phyloP scores from a whole-genome alignment of 176 grass and related monocot genomes.

The Dendrocalamus sinicus region DNA sequence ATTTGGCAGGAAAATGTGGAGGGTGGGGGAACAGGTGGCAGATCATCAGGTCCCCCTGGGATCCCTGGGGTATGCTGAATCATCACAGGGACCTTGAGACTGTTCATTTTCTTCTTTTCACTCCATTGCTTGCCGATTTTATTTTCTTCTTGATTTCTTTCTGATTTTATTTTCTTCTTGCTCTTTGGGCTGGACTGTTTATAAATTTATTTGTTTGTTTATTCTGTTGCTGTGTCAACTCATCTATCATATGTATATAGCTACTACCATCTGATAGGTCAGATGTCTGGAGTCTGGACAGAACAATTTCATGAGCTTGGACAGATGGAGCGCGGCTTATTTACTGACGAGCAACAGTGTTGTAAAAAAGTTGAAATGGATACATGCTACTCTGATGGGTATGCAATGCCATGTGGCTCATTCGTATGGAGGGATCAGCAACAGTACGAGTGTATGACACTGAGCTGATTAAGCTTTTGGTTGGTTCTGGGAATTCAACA shows the following conservation, averaged over 20 bases:
- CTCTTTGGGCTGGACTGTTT: neutral
- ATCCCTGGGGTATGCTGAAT: neutral
- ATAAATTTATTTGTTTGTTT: too few species aligned
- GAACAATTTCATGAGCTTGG: neutral
- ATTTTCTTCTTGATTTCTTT: neutral
- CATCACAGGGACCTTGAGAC: neutral
- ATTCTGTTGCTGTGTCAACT: too few species aligned
- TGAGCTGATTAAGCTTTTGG: neutral
- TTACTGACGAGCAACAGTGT: neutral
- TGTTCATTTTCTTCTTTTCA: neutral
- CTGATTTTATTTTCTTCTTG: neutral
- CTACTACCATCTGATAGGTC: too few species aligned
- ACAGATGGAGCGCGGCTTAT: neutral
- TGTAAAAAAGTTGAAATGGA: neutral
- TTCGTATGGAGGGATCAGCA: too few species aligned
- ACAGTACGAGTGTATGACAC: too few species aligned
- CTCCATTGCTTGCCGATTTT: neutral
- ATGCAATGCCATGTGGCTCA: too few species aligned
- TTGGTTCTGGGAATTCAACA: neutral
- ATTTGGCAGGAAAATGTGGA: constrained; percentile 32
- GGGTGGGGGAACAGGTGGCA: constrained; percentile 15
- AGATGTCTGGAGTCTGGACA: too few species aligned
- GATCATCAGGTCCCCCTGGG: constrained; percentile 2
- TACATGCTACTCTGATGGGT: neutral
- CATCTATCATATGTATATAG: too few species aligned